Percentiles rank a stretch among this genome's conserved stretches.
Evolutionary conservation across 441 rosid genomes (phyloP).

Genomic region (Populus hybrid): DNA sequence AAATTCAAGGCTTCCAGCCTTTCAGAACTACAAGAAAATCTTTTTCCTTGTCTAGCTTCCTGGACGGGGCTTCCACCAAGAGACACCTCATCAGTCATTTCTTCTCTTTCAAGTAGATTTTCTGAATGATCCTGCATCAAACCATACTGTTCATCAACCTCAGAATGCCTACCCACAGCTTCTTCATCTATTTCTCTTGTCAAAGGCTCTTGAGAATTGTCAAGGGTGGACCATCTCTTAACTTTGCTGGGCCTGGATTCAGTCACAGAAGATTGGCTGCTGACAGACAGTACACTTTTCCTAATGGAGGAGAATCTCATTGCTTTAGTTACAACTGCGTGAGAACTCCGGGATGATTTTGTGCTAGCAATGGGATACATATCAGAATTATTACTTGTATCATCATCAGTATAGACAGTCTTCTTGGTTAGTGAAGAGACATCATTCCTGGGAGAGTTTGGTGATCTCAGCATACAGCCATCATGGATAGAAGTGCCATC

Average conservation of each 20-base stretch:
- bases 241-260: slow-evolving; percentile 29
- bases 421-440: slow-evolving; percentile 27
- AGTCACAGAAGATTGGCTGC: slow-evolving; percentile 26
- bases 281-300: slow-evolving; percentile 33
- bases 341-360: slow-evolving; percentile 24
- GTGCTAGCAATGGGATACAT: slow-evolving; percentile 22
- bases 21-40: slow-evolving; percentile 23
- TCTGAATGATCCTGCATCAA: slow-evolving; percentile 32
- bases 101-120: slow-evolving; percentile 35
- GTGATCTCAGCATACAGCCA: slow-evolving; percentile 21
- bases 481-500: slow-evolving; percentile 20
- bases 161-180: slow-evolving; percentile 34
- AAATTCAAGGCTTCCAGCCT: slow-evolving; percentile 33
- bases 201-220: slow-evolving; percentile 32
- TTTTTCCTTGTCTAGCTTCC: slow-evolving; percentile 25
- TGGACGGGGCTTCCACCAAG: slow-evolving; percentile 22
- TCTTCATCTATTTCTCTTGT: slow-evolving; percentile 37
- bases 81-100: slow-evolving; percentile 28
- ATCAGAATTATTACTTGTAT: slow-evolving; percentile 17
- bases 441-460: slow-evolving; percentile 27
- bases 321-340: slow-evolving; percentile 15
- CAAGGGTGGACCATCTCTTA: slow-evolving; percentile 27
- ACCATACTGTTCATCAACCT: slow-evolving; percentile 38
- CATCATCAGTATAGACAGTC: slow-evolving; percentile 21
- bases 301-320: slow-evolving; percentile 31